A percentile compares a stretch with the other conserved stretches of the same genome.
Conservation (phyloP, 139 green algal species). For the Coelastrella sp. region DNA sequence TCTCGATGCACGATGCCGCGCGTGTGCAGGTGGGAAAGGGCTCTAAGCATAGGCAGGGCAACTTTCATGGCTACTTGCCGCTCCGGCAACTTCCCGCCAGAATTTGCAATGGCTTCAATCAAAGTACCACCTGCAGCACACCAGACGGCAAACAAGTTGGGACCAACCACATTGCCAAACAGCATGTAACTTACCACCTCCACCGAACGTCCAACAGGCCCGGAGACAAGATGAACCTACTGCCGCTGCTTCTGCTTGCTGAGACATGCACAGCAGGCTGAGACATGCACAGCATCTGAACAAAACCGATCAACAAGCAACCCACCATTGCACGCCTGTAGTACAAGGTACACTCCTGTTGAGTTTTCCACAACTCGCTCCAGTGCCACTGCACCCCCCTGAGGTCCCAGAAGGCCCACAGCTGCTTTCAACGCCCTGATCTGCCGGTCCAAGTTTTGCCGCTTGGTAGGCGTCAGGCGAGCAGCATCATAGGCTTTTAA, state of each 20-base stretch:
- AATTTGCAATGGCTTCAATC: constrained; percentile 61
- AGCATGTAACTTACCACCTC: too few species aligned
- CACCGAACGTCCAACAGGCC: too few species aligned
- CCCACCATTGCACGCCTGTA: constrained; percentile 48
- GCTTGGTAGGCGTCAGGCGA: not conserved
- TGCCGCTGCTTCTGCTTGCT: too few species aligned
- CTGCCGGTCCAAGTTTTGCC: constrained; percentile 25
- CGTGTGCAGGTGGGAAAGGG: constrained; percentile 56
- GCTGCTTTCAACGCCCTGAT: not conserved
- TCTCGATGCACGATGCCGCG: constrained; percentile 64
- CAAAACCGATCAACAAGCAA: not conserved
- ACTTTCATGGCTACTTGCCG: constrained; percentile 50
- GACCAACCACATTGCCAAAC: too few species aligned
- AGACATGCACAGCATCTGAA: too few species aligned
- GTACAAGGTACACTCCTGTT: constrained; percentile 38
- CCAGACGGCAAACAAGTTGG: not conserved
- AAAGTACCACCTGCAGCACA: constrained; percentile 54
- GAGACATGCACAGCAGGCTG: too few species aligned
- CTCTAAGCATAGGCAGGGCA: constrained; percentile 52
- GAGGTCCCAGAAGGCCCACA: not conserved
- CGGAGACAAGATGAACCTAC: too few species aligned
- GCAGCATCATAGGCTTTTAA: constrained; percentile 11
- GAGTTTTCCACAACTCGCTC: constrained; percentile 12
- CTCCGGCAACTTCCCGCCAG: constrained; percentile 59
- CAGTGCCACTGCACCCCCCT: constrained; percentile 8